phyloP scores from a whole-genome alignment of 371 early-diverging fungal species.

The Mortierella sp. region DNA sequence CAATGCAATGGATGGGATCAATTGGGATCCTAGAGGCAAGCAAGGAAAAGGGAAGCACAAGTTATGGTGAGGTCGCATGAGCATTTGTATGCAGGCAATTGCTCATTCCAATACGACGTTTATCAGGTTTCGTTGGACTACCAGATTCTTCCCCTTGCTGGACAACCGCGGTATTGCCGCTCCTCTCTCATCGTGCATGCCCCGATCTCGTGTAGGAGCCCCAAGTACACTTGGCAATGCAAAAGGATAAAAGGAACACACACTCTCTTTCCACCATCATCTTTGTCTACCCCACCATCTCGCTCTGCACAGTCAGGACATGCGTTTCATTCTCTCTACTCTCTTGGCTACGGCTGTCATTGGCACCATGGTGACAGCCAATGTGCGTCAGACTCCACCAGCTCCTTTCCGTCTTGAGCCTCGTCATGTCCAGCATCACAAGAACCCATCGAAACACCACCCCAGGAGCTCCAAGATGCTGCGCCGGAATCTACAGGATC shows the following conservation, averaged over 20 bases:
- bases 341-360: constrained; percentile 39
- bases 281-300: constrained; percentile 9
- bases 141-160: constrained; percentile 4
- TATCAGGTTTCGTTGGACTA: too few species aligned
- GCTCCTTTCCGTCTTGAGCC: constrained; percentile 42
- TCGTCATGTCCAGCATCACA: constrained; percentile 28
- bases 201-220: too few species aligned
- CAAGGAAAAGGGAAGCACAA: not conserved
- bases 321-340: constrained; percentile 43
- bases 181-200: too few species aligned
- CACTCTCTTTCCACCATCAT: too few species aligned
- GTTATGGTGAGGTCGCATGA: too few species aligned
- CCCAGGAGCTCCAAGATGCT: constrained; percentile 19
- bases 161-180: too few species aligned
- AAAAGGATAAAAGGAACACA: too few species aligned
- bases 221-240: too few species aligned
- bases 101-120: constrained; percentile 4
- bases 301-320: too few species aligned
- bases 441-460: constrained; percentile 12
- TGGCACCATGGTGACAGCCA: constrained; percentile 36
- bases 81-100: not conserved
- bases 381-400: constrained; percentile 23
- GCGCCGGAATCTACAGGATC: constrained; percentile 15
- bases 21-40: constrained; percentile 23
- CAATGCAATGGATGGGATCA: constrained; percentile 4